Evolutionary conservation across 139 green algal species (phyloP).

Genomic region (Chlorella sp.): DNA sequence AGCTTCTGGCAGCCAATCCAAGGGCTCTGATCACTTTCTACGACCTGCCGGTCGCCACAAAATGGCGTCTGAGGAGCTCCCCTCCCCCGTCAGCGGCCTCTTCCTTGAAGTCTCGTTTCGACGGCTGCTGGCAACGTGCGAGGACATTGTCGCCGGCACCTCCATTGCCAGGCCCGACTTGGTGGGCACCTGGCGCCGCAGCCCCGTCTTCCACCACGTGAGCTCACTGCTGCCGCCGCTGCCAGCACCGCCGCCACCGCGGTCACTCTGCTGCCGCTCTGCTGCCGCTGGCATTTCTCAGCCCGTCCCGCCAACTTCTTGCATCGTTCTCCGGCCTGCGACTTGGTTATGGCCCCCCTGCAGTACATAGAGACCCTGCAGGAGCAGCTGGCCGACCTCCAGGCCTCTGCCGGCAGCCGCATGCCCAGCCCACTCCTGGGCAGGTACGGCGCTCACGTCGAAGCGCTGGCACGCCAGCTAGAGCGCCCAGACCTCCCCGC

Average conservation of each 20-base stretch:
- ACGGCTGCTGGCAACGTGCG: constrained; percentile 50
- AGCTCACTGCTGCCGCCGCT: background rate
- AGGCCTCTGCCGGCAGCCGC: background rate
- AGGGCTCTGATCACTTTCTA: too few relatives aligned
- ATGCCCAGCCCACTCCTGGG: background rate
- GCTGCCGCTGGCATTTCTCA: background rate
- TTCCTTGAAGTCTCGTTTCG: constrained; percentile 54
- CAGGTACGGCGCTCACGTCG: constrained; percentile 1
- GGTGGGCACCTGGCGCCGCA: constrained; percentile 37
- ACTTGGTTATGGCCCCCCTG: background rate
- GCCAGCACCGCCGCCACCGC: too few relatives aligned
- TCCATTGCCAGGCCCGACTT: constrained; percentile 43
- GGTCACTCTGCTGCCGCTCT: background rate
- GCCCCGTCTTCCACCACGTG: constrained; percentile 62
- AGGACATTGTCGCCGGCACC: constrained; percentile 51
- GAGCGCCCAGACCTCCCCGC: constrained; percentile 4
- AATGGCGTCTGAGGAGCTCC: constrained; percentile 19
- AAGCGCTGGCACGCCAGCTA: constrained; percentile 4
- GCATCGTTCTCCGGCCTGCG: too few relatives aligned
- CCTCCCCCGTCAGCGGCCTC: constrained; percentile 32
- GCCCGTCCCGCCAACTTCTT: background rate
- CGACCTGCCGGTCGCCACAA: background rate
- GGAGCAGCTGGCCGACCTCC: constrained; percentile 56
- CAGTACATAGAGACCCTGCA: constrained; percentile 61
- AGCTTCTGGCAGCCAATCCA: too few relatives aligned